Evolutionary conservation across 805 yeast species (phyloP), one percentile per base, ranked within the genome.

Genomic region (Wickerhamiella nectarea): DNA sequence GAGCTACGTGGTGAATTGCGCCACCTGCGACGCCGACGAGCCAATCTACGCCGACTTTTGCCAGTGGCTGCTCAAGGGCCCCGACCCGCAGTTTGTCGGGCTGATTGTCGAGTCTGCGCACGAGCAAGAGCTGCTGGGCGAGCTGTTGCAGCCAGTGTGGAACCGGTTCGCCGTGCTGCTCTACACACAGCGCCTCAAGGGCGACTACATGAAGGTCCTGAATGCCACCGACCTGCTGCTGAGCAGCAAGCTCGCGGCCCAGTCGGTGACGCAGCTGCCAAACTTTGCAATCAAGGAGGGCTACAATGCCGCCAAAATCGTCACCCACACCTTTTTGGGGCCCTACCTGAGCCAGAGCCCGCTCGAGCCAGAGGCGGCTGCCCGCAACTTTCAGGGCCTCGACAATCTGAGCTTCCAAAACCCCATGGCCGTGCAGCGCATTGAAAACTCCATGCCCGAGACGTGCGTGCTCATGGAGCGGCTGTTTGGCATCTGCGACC

Each of bases 261-360:
- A 74, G 0, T 56, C 68, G 1, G 70, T 85, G 48, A 68, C 84
- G 1, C 64, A 73, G 50, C 63, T 77, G 34, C 72, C 75, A 38
- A 69, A 69, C 1, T 78, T 80, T 56, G 61, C 62, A 11, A 38
- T 53, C 67, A 73, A 69, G 1, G 67, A 68, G 6, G 61, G 66
- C 40, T 50, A 59, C 11, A 62, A 70, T 9, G 74, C 80, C 1
- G 60, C 70, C 14, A 68, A 70, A 37, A 71, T 72, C 53, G 93
- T 82, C 54, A 63, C 64, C 12, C 65, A 67, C 19, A 74, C 94
- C 0, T 60, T 83, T 14, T 62, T 89, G 44, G 97, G 96, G 2
- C 80, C 94, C 6, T 66, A 85, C 24, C 70, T 84, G 44, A 67
- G 78, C 46, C 61, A 85, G 18, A 82, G 94, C 0, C 94, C 95